phyloP scores from a whole-genome alignment of 352 stramenopile genomes.

The Phytophthora agathidicida region DNA sequence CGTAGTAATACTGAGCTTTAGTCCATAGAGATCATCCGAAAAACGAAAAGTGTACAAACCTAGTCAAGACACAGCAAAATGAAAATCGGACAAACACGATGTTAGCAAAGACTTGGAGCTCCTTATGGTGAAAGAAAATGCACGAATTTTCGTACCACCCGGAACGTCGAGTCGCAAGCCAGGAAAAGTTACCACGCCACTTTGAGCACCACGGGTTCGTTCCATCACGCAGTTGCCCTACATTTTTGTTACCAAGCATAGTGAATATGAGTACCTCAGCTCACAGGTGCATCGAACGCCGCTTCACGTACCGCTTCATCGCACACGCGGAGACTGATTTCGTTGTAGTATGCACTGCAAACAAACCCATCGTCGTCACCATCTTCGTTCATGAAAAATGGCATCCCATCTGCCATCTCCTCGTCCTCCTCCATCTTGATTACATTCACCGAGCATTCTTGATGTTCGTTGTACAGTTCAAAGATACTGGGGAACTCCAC shows the following conservation, averaged over 20 bases:
- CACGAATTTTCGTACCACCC: slow-evolving; percentile 37
- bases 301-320: slow-evolving; percentile 52
- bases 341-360: slow-evolving; percentile 66
- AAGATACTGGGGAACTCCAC: slow-evolving; percentile 80
- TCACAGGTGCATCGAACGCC: not conserved
- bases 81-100: not conserved
- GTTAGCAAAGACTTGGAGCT: not conserved
- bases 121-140: not conserved
- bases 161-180: slow-evolving; percentile 69
- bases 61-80: slow-evolving; percentile 28
- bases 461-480: slow-evolving; percentile 70
- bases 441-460: slow-evolving; percentile 67
- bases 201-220: slow-evolving; percentile 48
- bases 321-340: slow-evolving; percentile 59
- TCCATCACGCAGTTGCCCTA: slow-evolving; percentile 69
- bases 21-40: slow-evolving; percentile 60
- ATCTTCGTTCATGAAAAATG: slow-evolving; percentile 73
- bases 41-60: slow-evolving; percentile 79
- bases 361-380: slow-evolving; percentile 74
- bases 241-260: not conserved
- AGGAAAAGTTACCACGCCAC: slow-evolving; percentile 66
- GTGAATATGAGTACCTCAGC: not conserved
- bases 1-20: slow-evolving; percentile 63
- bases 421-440: slow-evolving; percentile 86
- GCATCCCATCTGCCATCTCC: slow-evolving; percentile 54